Evolutionary conservation across 2,329 filamentous ascomycete species (phyloP).

Genomic region (Triangularia verruculosa): DNA sequence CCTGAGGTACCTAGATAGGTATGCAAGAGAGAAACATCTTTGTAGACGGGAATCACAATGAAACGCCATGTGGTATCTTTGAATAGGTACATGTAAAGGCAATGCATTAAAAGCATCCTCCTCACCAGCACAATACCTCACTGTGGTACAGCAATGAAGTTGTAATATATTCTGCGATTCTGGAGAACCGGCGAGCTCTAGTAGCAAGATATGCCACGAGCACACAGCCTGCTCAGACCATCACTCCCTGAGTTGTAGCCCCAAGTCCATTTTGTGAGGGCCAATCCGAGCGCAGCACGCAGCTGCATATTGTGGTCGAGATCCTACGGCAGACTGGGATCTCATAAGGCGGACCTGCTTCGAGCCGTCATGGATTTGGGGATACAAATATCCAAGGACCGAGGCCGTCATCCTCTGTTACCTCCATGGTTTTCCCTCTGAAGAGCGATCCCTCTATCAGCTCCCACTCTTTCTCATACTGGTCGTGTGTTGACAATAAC

Average conservation of each 20-base stretch:
- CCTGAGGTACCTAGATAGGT: no score
- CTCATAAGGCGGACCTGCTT: conserved; percentile 41
- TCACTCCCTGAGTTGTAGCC: background rate
- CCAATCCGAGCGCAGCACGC: conserved; percentile 28
- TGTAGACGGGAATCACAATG: background rate
- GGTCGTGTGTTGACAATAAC: conserved; percentile 16
- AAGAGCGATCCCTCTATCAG: background rate
- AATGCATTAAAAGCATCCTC: background rate
- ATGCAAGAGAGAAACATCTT: no score
- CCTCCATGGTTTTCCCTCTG: background rate
- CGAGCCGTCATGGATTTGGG: conserved; percentile 40
- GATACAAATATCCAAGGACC: conserved; percentile 42
- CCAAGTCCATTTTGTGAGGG: conserved; percentile 21
- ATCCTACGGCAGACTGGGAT: conserved; percentile 28
- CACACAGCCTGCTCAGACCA: conserved; percentile 17
- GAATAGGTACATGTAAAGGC: no score
- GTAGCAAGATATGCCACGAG: conserved; percentile 19
- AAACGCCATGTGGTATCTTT: background rate
- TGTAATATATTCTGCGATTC: no score
- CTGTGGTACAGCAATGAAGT: background rate
- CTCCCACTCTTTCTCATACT: conserved; percentile 8
- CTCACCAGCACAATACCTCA: background rate
- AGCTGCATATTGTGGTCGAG: conserved; percentile 22
- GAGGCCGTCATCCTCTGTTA: conserved; percentile 15
- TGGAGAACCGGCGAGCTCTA: conserved; percentile 23